Evolutionary conservation across 495 filamentous ascomycete species (phyloP), one percentile per base, ranked within the genome.

Genomic region (Evernia prunastri): DNA sequence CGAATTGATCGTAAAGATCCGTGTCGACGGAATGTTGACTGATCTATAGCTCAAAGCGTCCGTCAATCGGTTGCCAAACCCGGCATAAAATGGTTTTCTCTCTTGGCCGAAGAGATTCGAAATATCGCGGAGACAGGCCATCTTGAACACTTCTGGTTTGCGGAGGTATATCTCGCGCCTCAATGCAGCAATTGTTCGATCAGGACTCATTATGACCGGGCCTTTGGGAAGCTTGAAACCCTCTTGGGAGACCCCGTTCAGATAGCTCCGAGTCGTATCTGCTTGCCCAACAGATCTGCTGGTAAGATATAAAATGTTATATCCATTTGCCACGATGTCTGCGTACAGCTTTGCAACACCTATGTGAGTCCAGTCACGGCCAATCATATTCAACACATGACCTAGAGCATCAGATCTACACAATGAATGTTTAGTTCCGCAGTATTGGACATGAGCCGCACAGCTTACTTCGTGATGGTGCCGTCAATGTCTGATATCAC

Each of bases 401-500:
- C 94, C 94, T 23, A 97, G 79, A 8, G 92, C 94, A 78, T 99
- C 94, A 9, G 93, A 96, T 63, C 81, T 84, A 63, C 3, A 20
- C 61, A 37, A 20, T 54, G 42, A 18, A 58, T 35, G 49, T 51
- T 33, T 29, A 67, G 31, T 53, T 43, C 42, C 18, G 33, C 45
- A 45, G 23, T 57, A 27, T 43, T 36, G 35, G 10, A 67, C 20
- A 56, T 27, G 31, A 2, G 56, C 11, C 13, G 33, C 4, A 47
- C 42, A 49, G 65, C 80, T 75, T 70, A 85, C 78, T 97, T 99
- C 56, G 94, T 99, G 68, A 99, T 99, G 27, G 94, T 99, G 29
- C 94, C 94, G 77, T 99, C 94, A 68, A 99, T 96, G 76, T 99
- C 94, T 17, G 92, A 97, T 66, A 99, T 96, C 31, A 99, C 93